Conservation (phyloP, 768 basidiomycete genomes). For the Ramaria rubella region DNA sequence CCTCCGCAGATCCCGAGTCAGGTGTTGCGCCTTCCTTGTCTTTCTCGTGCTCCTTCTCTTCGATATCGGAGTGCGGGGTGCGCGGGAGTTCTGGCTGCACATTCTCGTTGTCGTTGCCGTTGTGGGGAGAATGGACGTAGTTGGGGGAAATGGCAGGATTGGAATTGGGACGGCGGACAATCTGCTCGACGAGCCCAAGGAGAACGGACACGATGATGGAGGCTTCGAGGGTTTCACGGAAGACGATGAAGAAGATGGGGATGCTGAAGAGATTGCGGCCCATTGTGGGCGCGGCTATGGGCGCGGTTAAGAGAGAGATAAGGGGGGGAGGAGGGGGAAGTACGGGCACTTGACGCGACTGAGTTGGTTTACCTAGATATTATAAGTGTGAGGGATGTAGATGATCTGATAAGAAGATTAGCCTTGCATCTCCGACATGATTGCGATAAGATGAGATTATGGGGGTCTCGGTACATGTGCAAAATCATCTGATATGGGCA, state of each 20-base stretch:
- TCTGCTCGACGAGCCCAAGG: slow-evolving; percentile 85
- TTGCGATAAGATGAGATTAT: too few species aligned
- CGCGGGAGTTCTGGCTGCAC: slow-evolving; percentile 12
- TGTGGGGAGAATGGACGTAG: neutral
- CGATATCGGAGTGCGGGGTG: slow-evolving; percentile 9
- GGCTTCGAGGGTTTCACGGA: slow-evolving; percentile 90
- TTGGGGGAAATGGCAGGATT: too few species aligned
- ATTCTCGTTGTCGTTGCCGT: too few species aligned
- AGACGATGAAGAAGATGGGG: slow-evolving; percentile 94
- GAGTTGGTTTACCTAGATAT: slow-evolving; percentile 5
- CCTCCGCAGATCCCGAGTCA: slow-evolving; percentile 51
- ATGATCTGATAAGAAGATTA: slow-evolving; percentile 7
- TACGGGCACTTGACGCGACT: too few species aligned
- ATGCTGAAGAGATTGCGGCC: slow-evolving; percentile 74
- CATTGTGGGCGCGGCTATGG: slow-evolving; percentile 36
- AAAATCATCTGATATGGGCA: neutral
- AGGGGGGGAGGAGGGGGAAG: slow-evolving; percentile 1
- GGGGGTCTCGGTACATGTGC: too few species aligned
- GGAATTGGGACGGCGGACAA: slow-evolving; percentile 47
- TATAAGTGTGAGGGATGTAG: slow-evolving; percentile 2
- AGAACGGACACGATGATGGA: slow-evolving; percentile 89
- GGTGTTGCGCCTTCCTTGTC: slow-evolving; percentile 46
- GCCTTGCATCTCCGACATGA: too few species aligned
- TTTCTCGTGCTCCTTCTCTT: slow-evolving; percentile 17
- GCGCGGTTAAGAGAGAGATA: slow-evolving; percentile 10